phyloP scores from a whole-genome alignment of 1,284 basidiomycete genomes.

The Meira nashicola region DNA sequence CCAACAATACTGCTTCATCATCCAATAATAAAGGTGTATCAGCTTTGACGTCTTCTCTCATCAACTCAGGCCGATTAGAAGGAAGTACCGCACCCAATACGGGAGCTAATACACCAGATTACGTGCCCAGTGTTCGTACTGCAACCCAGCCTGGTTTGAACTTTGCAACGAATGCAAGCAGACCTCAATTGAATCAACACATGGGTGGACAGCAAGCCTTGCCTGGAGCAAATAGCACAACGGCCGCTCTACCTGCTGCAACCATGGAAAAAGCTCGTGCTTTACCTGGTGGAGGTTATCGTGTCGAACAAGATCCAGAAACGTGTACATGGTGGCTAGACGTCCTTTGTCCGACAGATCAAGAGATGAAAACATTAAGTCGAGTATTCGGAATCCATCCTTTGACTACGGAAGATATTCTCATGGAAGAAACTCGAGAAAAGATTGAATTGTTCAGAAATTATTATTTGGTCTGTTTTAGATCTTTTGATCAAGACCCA shows the following conservation, averaged over 20 bases:
- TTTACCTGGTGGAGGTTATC: constrained; percentile 40
- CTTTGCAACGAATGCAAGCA: not conserved
- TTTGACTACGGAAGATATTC: constrained; percentile 96
- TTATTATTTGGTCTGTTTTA: constrained; percentile 99
- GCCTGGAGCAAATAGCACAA: constrained; percentile 13
- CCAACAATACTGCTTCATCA: not conserved
- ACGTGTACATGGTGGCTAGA: constrained; percentile 96
- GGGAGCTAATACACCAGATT: constrained; percentile 35
- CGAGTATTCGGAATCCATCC: constrained; percentile 82
- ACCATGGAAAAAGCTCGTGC: constrained; percentile 13
- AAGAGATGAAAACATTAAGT: constrained; percentile 94
- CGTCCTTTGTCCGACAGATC: constrained; percentile 86
- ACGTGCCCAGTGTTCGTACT: not conserved
- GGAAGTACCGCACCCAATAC: constrained; percentile 39
- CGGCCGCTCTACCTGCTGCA: not conserved
- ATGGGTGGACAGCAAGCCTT: constrained; percentile 18
- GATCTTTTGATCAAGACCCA: constrained; percentile 96
- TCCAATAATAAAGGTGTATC: not conserved
- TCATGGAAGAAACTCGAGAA: constrained; percentile 98
- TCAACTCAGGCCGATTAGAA: constrained; percentile 28
- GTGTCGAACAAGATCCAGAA: constrained; percentile 57
- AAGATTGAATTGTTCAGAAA: constrained; percentile 98
- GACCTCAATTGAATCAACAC: not conserved
- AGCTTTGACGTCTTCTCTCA: not conserved
- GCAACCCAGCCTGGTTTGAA: not conserved